phyloP scores from a whole-genome alignment of 2,329 filamentous ascomycete genomes.

The Botrytis galanthina region DNA sequence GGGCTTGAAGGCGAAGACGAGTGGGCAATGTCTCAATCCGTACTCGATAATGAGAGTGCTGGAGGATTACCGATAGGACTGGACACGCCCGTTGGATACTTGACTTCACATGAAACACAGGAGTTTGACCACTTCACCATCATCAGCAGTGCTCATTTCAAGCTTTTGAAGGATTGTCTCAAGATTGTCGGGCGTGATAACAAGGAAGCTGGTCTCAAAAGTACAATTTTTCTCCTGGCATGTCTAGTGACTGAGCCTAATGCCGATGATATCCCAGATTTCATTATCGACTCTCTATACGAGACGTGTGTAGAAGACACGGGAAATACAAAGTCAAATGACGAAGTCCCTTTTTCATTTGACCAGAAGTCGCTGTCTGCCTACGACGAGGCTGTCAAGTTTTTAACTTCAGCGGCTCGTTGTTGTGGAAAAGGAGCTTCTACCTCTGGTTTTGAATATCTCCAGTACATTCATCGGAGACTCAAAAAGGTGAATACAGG shows the following conservation, averaged over 20 bases:
- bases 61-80: neutral
- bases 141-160: neutral
- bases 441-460: constrained; percentile 40
- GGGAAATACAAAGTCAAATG: neutral
- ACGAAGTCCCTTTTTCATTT: neutral
- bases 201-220: constrained; percentile 1
- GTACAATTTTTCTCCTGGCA: constrained; percentile 28
- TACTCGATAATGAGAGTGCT: neutral
- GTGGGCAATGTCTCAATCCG: neutral
- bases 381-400: constrained; percentile 31
- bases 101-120: neutral
- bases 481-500: constrained; percentile 24
- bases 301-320: neutral
- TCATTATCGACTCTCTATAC: constrained; percentile 3
- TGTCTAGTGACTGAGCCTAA: constrained; percentile 25
- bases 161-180: constrained; percentile 9
- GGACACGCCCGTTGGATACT: neutral
- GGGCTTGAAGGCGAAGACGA: neutral
- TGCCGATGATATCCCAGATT: neutral
- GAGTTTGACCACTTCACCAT: neutral
- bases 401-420: constrained; percentile 48
- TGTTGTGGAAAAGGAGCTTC: constrained; percentile 46
- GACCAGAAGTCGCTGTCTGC: neutral
- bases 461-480: constrained; percentile 40
- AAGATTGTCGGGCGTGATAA: neutral